Evolutionary conservation across 495 filamentous ascomycete species (phyloP).

Genomic region (Talaromyces liani): DNA sequence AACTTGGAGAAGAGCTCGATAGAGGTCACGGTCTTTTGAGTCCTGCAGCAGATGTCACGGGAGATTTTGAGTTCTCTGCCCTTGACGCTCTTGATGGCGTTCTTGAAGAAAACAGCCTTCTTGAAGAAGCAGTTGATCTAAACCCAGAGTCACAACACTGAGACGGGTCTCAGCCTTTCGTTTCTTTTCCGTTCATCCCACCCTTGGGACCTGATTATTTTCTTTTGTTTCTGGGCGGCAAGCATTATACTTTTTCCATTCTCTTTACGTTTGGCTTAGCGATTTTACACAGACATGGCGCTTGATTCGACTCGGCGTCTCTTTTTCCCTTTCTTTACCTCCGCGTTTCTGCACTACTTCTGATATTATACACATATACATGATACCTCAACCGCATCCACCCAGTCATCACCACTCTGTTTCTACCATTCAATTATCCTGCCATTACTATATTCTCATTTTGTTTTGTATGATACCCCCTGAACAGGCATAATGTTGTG

Average conservation of each 20-base stretch:
- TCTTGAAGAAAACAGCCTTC: background rate
- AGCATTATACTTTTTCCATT: background rate
- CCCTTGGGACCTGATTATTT: background rate
- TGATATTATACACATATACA: background rate
- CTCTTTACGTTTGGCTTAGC: background rate
- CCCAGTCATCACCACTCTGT: background rate
- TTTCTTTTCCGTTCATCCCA: background rate
- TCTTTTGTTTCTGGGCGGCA: background rate
- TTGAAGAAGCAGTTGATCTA: background rate
- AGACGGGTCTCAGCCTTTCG: background rate
- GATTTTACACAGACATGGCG: background rate
- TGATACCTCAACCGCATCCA: background rate
- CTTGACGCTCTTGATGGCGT: background rate
- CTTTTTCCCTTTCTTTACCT: background rate
- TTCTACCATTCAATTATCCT: background rate
- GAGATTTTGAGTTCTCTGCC: background rate
- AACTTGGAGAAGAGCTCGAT: conserved; percentile 48
- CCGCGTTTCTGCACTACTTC: background rate
- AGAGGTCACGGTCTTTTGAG: conserved; percentile 28
- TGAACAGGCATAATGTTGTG: background rate
- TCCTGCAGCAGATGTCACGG: conserved; percentile 15
- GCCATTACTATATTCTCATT: background rate
- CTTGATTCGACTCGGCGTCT: background rate
- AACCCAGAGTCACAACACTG: background rate
- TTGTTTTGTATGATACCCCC: conserved; percentile 8